Conservation (phyloP, 2,329 filamentous ascomycete species). For the Ophiostoma populinum region DNA sequence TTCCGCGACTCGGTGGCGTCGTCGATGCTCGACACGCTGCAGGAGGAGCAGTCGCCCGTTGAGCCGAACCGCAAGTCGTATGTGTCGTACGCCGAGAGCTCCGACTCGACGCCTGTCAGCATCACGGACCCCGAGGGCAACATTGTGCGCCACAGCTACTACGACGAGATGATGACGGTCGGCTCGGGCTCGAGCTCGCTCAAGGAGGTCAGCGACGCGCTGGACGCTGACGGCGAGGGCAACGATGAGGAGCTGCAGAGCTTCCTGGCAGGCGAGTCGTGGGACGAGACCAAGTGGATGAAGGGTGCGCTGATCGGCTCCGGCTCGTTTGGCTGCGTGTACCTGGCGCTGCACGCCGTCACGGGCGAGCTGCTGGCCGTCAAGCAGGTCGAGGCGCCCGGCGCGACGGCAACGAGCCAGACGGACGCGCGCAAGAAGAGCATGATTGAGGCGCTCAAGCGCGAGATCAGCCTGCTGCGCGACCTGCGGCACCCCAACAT, state of each 20-base stretch:
- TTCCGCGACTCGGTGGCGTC: conserved; percentile 82
- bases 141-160: conserved; percentile 58
- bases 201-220: conserved; percentile 67
- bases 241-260: conserved; percentile 76
- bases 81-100: conserved; percentile 70
- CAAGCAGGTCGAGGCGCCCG: conserved; percentile 88
- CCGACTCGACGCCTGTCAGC: conserved; percentile 52
- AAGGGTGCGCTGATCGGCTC: conserved; percentile 94
- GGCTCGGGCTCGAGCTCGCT: conserved; percentile 51
- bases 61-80: conserved; percentile 91
- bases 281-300: conserved; percentile 98
- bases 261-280: conserved; percentile 82
- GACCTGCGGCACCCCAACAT: conserved; percentile 94
- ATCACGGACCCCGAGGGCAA: conserved; percentile 65
- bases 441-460: conserved; percentile 95
- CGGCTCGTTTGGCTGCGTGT: conserved; percentile 91
- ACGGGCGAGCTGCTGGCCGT: conserved; percentile 96
- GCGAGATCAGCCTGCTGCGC: conserved; percentile 84
- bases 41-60: conserved; percentile 67
- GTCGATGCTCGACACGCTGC: conserved; percentile 72
- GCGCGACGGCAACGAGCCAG: conserved; percentile 57
- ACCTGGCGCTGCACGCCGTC: conserved; percentile 83
- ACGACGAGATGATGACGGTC: conserved; percentile 61
- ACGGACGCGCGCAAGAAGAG: conserved; percentile 85
- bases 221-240: conserved; percentile 83